Percentiles rank a stretch among this genome's conserved stretches.
These are phyloP conservation scores for Neopestalotiopsis sp. DNA, from an alignment of 2,329 filamentous ascomycete species.

Conservation along the genomic window DNA sequence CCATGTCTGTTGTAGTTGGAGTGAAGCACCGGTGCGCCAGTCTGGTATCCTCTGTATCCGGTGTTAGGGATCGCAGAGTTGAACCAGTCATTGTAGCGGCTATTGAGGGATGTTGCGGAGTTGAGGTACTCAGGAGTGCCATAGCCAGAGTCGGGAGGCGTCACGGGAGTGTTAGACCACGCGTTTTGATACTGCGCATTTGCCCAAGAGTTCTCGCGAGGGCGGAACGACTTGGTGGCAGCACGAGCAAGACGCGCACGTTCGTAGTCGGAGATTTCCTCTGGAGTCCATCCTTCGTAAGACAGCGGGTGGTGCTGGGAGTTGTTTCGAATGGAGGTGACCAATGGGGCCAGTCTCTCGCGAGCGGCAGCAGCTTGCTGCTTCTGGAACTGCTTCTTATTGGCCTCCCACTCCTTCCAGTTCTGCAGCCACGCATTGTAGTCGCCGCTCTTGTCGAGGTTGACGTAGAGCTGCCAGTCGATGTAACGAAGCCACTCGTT, in stretches of 20 bases:
- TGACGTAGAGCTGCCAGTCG: slow-evolving; percentile 85
- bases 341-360: slow-evolving; percentile 55
- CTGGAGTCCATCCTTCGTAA: slow-evolving; percentile 55
- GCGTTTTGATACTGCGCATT: slow-evolving; percentile 43
- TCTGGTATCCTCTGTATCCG: slow-evolving; percentile 48
- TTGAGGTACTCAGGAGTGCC: slow-evolving; percentile 64
- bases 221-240: slow-evolving; percentile 42
- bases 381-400: slow-evolving; percentile 51
- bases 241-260: slow-evolving; percentile 41
- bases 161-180: slow-evolving; percentile 54
- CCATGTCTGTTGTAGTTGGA: slow-evolving; percentile 43
- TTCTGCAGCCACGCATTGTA: slow-evolving; percentile 68
- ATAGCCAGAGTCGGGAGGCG: slow-evolving; percentile 66
- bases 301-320: slow-evolving; percentile 41
- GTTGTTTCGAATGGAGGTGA: slow-evolving; percentile 42
- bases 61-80: slow-evolving; percentile 40
- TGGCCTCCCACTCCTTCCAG: slow-evolving; percentile 63
- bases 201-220: slow-evolving; percentile 51
- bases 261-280: slow-evolving; percentile 62
- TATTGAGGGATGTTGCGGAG: slow-evolving; percentile 60
- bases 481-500: slow-evolving; percentile 86
- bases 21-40: slow-evolving; percentile 38
- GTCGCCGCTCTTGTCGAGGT: slow-evolving; percentile 77
- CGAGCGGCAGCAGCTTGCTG: slow-evolving; percentile 48
- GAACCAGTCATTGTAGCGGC: slow-evolving; percentile 65